Conservation (phyloP, 140 eudicot genomes). For the Stevia rebaudiana region DNA sequence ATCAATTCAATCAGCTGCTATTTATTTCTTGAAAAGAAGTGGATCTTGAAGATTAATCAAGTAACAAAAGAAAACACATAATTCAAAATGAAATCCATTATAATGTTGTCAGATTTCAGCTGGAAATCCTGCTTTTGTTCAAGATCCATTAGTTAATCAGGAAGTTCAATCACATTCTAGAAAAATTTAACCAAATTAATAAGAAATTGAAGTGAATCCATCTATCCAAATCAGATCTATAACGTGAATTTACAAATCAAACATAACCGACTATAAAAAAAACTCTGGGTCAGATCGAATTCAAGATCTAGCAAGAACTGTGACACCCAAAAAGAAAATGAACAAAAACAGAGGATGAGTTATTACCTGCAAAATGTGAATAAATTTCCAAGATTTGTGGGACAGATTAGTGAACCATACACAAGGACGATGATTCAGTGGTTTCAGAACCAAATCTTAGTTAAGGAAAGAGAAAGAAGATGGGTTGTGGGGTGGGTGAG, state of each 20-base stretch:
- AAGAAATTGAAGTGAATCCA: slow-evolving; percentile 16
- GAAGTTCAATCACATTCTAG: not conserved
- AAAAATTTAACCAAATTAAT: not conserved
- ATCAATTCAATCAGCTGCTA: slow-evolving; percentile 10
- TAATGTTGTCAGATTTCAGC: slow-evolving; percentile 2
- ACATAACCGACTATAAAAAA: not conserved
- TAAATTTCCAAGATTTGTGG: slow-evolving; percentile 23
- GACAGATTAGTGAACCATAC: slow-evolving; percentile 23
- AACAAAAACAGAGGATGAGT: slow-evolving; percentile 24
- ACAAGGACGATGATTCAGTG: slow-evolving; percentile 17
- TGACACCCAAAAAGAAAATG: not conserved
- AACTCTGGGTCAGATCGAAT: not conserved
- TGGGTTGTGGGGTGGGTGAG: not conserved
- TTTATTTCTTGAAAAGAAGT: slow-evolving; percentile 8
- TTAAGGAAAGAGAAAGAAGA: slow-evolving; percentile 16
- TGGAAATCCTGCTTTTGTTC: slow-evolving; percentile 15
- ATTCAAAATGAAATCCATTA: slow-evolving; percentile 10
- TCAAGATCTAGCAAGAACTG: slow-evolving; percentile 23
- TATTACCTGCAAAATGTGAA: slow-evolving; percentile 26
- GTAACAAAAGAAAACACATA: slow-evolving; percentile 13
- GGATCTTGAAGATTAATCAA: slow-evolving; percentile 29
- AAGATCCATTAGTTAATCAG: slow-evolving; percentile 10
- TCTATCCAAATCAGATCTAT: slow-evolving; percentile 29
- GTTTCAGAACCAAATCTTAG: slow-evolving; percentile 15
- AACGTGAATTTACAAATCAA: not conserved